Conservation (phyloP, 2,329 filamentous ascomycete species). For the Fusarium sacchari region DNA sequence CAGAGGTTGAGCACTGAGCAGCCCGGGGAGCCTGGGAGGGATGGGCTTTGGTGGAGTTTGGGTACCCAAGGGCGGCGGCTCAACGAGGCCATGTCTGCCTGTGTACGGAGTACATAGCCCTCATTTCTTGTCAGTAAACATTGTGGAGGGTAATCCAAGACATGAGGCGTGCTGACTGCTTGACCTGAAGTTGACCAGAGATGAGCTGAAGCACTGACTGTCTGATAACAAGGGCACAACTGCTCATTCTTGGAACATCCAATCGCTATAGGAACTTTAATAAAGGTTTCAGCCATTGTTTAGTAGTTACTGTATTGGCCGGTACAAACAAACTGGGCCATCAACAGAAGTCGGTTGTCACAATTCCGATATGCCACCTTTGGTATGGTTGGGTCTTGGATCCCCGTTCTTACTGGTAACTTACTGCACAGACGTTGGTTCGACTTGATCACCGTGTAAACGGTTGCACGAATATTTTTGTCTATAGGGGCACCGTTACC, state of each 20-base stretch:
- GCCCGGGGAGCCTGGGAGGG: slow-evolving; percentile 21
- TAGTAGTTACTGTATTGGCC: neutral
- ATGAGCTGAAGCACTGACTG: slow-evolving; percentile 16
- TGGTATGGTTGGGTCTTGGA: neutral
- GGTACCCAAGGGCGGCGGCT: slow-evolving; percentile 34
- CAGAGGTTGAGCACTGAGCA: slow-evolving; percentile 5
- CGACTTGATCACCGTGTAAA: neutral
- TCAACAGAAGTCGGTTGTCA: neutral
- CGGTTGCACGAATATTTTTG: slow-evolving; percentile 28
- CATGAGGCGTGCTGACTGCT: slow-evolving; percentile 24
- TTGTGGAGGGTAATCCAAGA: neutral
- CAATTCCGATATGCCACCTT: slow-evolving; percentile 16
- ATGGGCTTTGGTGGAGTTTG: slow-evolving; percentile 24
- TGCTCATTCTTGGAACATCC: slow-evolving; percentile 15
- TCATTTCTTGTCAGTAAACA: slow-evolving; percentile 1
- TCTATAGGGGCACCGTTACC: neutral
- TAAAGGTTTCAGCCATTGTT: slow-evolving; percentile 31
- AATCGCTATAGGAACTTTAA: slow-evolving; percentile 24
- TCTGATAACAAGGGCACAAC: slow-evolving; percentile 20
- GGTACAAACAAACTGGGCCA: slow-evolving; percentile 6
- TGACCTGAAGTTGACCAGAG: slow-evolving; percentile 13
- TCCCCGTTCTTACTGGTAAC: neutral
- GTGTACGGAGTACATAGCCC: slow-evolving; percentile 1
- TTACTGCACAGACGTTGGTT: neutral
- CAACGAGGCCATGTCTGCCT: slow-evolving; percentile 23